phyloP scores from a whole-genome alignment of 306 rosid species.

The Phaseolus lunatus region DNA sequence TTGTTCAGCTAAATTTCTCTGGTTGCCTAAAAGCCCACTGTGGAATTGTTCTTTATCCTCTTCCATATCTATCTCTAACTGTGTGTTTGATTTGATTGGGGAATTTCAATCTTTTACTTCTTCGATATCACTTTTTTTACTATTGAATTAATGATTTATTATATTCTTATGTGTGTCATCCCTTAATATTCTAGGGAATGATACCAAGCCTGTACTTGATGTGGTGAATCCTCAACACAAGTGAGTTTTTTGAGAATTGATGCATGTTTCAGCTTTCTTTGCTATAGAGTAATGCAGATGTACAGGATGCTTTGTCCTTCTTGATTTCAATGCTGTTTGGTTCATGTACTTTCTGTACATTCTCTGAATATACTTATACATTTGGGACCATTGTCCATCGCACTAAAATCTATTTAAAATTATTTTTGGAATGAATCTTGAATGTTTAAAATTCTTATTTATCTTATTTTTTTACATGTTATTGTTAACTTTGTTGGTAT shows the following conservation, averaged over 20 bases:
- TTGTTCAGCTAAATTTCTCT: conserved; percentile 6
- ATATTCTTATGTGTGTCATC: conserved; percentile 32
- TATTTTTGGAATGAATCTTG: conserved; percentile 8
- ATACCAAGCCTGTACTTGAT: conserved; percentile 73
- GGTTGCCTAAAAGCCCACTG: neutral
- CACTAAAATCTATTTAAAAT: neutral
- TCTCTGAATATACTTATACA: conserved; percentile 10
- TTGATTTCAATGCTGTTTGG: conserved; percentile 14
- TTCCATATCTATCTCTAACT: conserved; percentile 4
- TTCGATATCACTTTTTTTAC: conserved; percentile 2
- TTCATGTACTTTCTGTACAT: conserved; percentile 14
- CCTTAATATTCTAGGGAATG: conserved; percentile 60
- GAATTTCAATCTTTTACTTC: conserved; percentile 16
- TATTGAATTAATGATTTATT: conserved; percentile 26
- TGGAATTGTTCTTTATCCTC: neutral
- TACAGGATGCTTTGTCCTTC: conserved; percentile 8
- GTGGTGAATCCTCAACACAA: conserved; percentile 85
- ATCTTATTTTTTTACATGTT: conserved; percentile 23
- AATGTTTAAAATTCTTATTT: conserved; percentile 21
- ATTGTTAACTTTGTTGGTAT: neutral
- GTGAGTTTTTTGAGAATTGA: conserved; percentile 58
- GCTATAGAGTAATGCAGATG: neutral
- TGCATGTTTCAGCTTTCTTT: conserved; percentile 18
- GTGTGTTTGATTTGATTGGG: conserved; percentile 31
- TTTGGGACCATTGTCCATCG: conserved; percentile 29